A percentile compares a stretch with the other conserved stretches of the same genome.
Conservation (phyloP, 495 filamentous ascomycete species). For the Neurospora tetraspora region DNA sequence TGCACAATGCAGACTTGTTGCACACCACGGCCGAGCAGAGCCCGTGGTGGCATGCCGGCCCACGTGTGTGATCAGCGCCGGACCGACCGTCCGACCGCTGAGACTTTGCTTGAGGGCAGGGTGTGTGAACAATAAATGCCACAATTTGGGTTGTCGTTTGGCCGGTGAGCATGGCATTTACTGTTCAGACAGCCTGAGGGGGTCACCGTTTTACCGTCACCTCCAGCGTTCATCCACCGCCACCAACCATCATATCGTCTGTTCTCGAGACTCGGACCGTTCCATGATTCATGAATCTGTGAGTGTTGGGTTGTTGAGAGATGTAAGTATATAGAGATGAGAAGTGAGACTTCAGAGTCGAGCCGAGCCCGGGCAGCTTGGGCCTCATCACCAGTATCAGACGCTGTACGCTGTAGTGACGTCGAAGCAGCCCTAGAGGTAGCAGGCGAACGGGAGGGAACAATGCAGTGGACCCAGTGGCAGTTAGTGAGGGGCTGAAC, state of each 20-base stretch:
- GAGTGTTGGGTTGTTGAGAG: neutral
- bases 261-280: neutral
- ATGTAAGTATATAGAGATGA: no score
- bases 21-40: neutral
- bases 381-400: neutral
- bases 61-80: neutral
- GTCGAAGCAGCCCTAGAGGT: neutral
- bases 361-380: neutral
- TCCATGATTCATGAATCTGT: neutral
- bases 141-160: no score
- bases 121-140: no score
- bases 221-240: neutral
- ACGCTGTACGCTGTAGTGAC: neutral
- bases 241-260: neutral
- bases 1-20: neutral
- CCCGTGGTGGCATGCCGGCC: no score
- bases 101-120: neutral
- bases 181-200: no score
- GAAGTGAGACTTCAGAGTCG: neutral
- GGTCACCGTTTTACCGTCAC: neutral
- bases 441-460: no score
- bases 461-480: neutral
- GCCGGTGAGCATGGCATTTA: no score
- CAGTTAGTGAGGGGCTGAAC: neutral
- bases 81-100: neutral